Evolutionary conservation across 2,329 filamentous ascomycete species (phyloP).

Genomic region (Paracoccidioides lutzii): DNA sequence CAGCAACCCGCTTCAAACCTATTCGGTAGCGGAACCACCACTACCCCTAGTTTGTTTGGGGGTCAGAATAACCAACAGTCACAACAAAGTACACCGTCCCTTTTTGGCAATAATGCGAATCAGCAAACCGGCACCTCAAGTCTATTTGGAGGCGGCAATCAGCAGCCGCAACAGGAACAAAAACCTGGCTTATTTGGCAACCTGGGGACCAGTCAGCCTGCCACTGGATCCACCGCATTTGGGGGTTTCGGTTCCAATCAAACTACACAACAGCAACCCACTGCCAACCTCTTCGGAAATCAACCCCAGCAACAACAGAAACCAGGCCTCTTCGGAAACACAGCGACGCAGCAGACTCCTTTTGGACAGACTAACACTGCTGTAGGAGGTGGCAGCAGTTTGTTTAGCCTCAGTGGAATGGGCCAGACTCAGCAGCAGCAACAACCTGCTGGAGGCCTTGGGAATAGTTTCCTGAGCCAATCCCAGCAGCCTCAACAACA

Average conservation of each 20-base stretch:
- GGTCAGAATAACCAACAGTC: conserved; percentile 28
- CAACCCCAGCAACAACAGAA: conserved; percentile 16
- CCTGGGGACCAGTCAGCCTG: conserved; percentile 17
- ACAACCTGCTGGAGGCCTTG: conserved; percentile 31
- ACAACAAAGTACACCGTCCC: conserved; percentile 20
- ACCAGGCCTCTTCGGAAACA: conserved; percentile 34
- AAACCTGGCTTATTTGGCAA: conserved; percentile 35
- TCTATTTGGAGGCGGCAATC: conserved; percentile 29
- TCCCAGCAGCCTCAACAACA: conserved; percentile 19
- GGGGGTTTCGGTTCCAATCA: conserved; percentile 21
- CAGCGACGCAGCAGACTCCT: conserved; percentile 19
- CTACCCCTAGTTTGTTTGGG: conserved; percentile 24
- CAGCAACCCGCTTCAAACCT: conserved; percentile 30
- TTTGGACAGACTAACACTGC: conserved; percentile 16
- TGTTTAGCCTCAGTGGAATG: conserved; percentile 8
- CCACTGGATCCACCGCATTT: conserved; percentile 13
- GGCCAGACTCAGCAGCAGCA: conserved; percentile 22
- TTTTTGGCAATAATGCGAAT: conserved; percentile 32
- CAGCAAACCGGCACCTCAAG: conserved; percentile 27
- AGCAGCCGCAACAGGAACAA: conserved; percentile 25
- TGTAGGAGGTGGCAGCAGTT: conserved; percentile 14
- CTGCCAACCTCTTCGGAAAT: conserved; percentile 29
- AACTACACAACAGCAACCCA: conserved; percentile 21
- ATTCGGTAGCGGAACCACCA: conserved; percentile 30
- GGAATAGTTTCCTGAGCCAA: conserved; percentile 35